phyloP scores from a whole-genome alignment of 192 early-diverging fungal genomes.

The Podila verticillata region DNA sequence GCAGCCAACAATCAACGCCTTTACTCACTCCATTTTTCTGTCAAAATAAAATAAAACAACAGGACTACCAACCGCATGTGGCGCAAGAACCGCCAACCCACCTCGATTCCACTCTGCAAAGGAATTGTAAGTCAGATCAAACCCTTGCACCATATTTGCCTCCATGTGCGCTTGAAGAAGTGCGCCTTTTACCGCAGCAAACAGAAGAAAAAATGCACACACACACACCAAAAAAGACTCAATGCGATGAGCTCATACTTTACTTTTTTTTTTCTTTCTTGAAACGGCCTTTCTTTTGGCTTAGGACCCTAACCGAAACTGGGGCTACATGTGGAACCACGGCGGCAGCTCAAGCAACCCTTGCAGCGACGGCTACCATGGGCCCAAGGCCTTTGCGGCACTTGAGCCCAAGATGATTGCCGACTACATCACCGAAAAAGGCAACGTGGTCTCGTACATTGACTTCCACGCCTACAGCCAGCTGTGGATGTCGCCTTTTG shows the following conservation, averaged over 20 bases:
- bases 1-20: background rate
- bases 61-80: slow-evolving; percentile 54
- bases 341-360: slow-evolving; percentile 65
- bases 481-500: slow-evolving; percentile 73
- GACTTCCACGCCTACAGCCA: slow-evolving; percentile 71
- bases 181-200: background rate
- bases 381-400: slow-evolving; percentile 60
- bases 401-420: slow-evolving; percentile 63
- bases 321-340: slow-evolving; percentile 64
- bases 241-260: background rate
- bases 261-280: background rate
- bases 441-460: slow-evolving; percentile 59
- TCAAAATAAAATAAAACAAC: too few species aligned
- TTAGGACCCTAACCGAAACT: slow-evolving; percentile 71
- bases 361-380: slow-evolving; percentile 66
- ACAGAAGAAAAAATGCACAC: background rate
- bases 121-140: slow-evolving; percentile 55
- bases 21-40: background rate
- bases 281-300: too few species aligned
- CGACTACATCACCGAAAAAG: slow-evolving; percentile 53
- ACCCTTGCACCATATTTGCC: background rate
- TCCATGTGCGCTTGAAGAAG: background rate
- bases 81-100: slow-evolving; percentile 73
- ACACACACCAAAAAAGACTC: background rate
- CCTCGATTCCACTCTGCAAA: slow-evolving; percentile 58